These are phyloP conservation scores for Apiotrichum gamsii DNA, from an alignment of 1,284 basidiomycete genomes.

Conservation along the genomic window DNA sequence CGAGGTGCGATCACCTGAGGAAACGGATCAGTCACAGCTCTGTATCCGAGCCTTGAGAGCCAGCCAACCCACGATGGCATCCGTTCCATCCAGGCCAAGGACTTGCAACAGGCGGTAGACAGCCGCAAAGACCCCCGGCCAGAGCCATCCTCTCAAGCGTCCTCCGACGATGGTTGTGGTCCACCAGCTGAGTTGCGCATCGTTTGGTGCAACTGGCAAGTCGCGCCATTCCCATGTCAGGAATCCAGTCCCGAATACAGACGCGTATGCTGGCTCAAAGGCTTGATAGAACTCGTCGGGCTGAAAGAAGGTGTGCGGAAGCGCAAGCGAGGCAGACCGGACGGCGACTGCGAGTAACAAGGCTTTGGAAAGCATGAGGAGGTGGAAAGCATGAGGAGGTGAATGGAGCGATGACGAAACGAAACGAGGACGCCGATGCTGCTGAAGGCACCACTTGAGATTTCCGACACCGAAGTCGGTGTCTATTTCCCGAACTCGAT, in stretches of 20 bases:
- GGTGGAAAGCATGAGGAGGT: no score
- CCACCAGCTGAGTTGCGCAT: conserved; percentile 47
- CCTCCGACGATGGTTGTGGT: conserved; percentile 19
- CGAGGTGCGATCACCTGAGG: conserved; percentile 58
- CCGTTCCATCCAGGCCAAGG: conserved; percentile 50
- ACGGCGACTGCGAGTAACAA: conserved; percentile 41
- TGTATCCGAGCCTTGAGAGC: conserved; percentile 55
- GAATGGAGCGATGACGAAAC: no score
- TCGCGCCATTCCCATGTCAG: conserved; percentile 95
- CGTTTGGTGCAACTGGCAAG: conserved; percentile 48
- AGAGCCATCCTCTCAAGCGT: conserved; percentile 22
- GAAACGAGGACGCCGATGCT: no score
- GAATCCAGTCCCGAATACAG: conserved; percentile 86
- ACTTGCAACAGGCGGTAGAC: not conserved
- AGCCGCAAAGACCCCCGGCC: conserved; percentile 13
- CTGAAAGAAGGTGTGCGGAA: conserved; percentile 84
- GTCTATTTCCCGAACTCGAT: no score
- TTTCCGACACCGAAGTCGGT: no score
- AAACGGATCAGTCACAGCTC: no score
- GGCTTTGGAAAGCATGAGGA: not conserved
- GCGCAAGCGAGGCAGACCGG: conserved; percentile 48
- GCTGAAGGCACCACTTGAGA: no score
- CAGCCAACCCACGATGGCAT: conserved; percentile 3
- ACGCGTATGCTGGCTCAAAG: conserved; percentile 80
- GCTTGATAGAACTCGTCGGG: conserved; percentile 98